phyloP scores from a whole-genome alignment of 2,329 filamentous ascomycete genomes.

The Beauveria brongniartii region DNA sequence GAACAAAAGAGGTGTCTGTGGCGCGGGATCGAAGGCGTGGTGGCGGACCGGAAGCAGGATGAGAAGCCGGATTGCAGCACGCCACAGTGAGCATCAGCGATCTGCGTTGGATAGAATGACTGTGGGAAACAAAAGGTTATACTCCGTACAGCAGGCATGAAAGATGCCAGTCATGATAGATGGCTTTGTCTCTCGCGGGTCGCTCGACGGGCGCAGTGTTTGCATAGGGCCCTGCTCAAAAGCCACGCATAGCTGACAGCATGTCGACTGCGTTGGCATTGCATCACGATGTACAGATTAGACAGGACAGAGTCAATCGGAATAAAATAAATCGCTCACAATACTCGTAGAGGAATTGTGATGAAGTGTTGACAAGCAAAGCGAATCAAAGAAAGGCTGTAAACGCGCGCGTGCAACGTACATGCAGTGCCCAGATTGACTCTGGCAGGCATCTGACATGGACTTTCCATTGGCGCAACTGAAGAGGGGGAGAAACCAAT shows the following conservation, averaged over 20 bases:
- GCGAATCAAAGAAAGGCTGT: slow-evolving; percentile 1
- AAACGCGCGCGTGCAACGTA: slow-evolving; percentile 4
- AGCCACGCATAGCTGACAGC: slow-evolving; percentile 1
- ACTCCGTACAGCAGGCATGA: neutral
- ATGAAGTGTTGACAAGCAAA: neutral
- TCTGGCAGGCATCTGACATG: neutral
- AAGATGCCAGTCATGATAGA: neutral
- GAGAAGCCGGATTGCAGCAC: neutral
- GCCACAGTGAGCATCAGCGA: neutral
- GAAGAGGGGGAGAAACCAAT: neutral
- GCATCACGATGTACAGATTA: neutral
- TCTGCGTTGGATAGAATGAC: neutral
- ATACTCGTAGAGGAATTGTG: neutral
- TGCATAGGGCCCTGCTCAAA: neutral
- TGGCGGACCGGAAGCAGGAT: neutral
- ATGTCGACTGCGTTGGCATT: neutral
- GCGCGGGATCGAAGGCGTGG: slow-evolving; percentile 1
- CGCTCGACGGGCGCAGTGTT: neutral
- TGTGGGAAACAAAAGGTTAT: neutral
- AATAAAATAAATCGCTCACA: neutral
- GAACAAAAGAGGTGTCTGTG: neutral
- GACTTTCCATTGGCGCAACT: neutral
- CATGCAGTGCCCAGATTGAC: neutral
- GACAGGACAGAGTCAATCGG: neutral
- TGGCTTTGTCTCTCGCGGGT: neutral